Conservation (phyloP, 164 flowering plant species). For the Magnolia sinica region DNA sequence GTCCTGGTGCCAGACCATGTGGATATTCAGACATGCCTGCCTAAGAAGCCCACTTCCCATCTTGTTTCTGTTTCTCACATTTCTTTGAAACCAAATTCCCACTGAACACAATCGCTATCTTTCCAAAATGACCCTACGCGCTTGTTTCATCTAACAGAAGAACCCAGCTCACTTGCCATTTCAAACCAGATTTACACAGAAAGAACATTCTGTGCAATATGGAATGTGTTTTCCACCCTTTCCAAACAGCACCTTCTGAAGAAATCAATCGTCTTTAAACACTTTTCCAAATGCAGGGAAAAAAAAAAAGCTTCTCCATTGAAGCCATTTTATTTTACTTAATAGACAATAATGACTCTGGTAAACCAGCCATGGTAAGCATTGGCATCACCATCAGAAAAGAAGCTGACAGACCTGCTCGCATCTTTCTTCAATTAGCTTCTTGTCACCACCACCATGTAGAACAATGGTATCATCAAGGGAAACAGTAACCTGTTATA, state of each 20-base stretch:
- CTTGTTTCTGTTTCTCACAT: no score
- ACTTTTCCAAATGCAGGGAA: not conserved
- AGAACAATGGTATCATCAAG: slow-evolving; percentile 79
- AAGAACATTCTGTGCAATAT: no score
- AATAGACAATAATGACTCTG: not conserved
- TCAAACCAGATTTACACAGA: no score
- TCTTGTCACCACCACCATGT: slow-evolving; percentile 86
- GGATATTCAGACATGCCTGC: no score
- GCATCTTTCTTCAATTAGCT: slow-evolving; percentile 81
- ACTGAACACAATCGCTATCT: no score
- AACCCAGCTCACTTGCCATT: no score
- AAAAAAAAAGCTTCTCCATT: not conserved
- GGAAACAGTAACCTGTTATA: slow-evolving; percentile 62
- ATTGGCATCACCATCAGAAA: not conserved
- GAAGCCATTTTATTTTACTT: not conserved
- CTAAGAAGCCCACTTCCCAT: no score
- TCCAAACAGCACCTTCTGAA: not conserved
- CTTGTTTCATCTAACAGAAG: no score
- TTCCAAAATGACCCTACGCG: no score
- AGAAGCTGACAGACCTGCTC: slow-evolving; percentile 51
- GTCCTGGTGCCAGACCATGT: no score
- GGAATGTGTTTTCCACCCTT: no score
- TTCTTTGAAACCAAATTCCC: no score
- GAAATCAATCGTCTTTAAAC: not conserved
- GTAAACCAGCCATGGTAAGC: not conserved